phyloP scores from a whole-genome alignment of 2,329 filamentous ascomycete genomes.

The Westerdykella ornata region DNA sequence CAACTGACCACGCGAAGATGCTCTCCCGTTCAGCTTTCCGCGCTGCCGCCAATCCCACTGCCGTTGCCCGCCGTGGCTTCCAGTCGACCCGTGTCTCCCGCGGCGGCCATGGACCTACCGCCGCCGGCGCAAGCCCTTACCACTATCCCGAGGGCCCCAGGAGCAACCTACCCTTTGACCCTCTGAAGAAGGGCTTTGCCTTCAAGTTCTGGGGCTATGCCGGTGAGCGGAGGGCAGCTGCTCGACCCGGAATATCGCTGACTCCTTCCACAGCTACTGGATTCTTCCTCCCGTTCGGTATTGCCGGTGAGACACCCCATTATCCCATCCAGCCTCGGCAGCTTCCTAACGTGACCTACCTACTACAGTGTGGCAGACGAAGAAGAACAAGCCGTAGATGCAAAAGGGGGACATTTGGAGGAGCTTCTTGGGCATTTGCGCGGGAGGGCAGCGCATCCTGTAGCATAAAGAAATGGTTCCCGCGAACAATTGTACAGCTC shows the following conservation, averaged over 20 bases:
- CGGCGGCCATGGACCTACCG: slow-evolving; percentile 11
- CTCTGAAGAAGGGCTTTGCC: slow-evolving; percentile 77
- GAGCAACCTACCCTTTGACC: slow-evolving; percentile 96
- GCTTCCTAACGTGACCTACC: slow-evolving; percentile 14
- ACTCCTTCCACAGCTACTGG: slow-evolving; percentile 45
- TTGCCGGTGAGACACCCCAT: slow-evolving; percentile 51
- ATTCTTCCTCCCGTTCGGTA: slow-evolving; percentile 55
- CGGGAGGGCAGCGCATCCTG: slow-evolving; percentile 16
- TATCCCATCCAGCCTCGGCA: neutral
- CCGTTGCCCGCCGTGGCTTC: slow-evolving; percentile 87
- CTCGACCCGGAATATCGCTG: slow-evolving; percentile 21
- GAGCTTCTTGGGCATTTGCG: slow-evolving; percentile 13
- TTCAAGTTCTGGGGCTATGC: slow-evolving; percentile 78
- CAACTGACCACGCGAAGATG: slow-evolving; percentile 58
- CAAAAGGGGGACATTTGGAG: slow-evolving; percentile 8
- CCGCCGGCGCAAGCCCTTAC: slow-evolving; percentile 83
- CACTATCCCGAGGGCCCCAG: slow-evolving; percentile 97
- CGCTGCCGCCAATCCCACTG: slow-evolving; percentile 52
- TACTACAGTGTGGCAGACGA: slow-evolving; percentile 57
- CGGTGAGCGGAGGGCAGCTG: slow-evolving; percentile 42
- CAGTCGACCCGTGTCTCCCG: slow-evolving; percentile 65
- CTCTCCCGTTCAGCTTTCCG: slow-evolving; percentile 61
- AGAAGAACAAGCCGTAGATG: slow-evolving; percentile 50
- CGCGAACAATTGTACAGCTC: slow-evolving; percentile 28
- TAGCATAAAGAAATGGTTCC: slow-evolving; percentile 29